Evolutionary conservation across 2,329 filamentous ascomycete genomes (phyloP).

Genomic region (Drechmeria coniospora): DNA sequence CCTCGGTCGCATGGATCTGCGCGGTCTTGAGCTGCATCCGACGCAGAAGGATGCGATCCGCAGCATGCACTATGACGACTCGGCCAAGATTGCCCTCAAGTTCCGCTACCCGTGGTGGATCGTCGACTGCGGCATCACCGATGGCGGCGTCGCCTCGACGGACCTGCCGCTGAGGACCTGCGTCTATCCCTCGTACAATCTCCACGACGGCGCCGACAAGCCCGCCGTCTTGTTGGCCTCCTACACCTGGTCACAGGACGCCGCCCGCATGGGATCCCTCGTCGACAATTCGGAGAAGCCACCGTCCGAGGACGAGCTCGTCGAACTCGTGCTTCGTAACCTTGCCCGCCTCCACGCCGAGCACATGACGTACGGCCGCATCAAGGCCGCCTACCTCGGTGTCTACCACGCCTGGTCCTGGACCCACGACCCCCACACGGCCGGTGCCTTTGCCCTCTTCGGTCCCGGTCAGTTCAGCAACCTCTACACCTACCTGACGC

Average conservation of each 20-base stretch:
- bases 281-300: constrained; percentile 8
- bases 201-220: constrained; percentile 8
- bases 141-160: constrained; percentile 12
- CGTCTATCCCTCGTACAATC: constrained; percentile 17
- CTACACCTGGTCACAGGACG: constrained; percentile 12
- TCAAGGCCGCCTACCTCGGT: constrained; percentile 6
- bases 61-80: constrained; percentile 13
- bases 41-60: constrained; percentile 15
- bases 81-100: constrained; percentile 16
- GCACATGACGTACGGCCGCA: constrained; percentile 8
- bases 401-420: constrained; percentile 10
- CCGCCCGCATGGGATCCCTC: constrained; percentile 10
- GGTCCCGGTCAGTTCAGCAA: constrained; percentile 10
- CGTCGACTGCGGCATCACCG: constrained; percentile 8
- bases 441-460: constrained; percentile 11
- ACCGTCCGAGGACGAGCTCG: constrained; percentile 7
- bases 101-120: constrained; percentile 15
- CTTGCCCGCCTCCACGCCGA: constrained; percentile 9
- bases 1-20: constrained; percentile 10
- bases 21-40: constrained; percentile 11
- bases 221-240: constrained; percentile 12
- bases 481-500: constrained; percentile 9
- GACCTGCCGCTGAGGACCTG: constrained; percentile 16
- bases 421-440: constrained; percentile 10
- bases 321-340: constrained; percentile 7